Evolutionary conservation across 192 early-diverging fungal genomes (phyloP).

Genomic region (Coemansia biformis): DNA sequence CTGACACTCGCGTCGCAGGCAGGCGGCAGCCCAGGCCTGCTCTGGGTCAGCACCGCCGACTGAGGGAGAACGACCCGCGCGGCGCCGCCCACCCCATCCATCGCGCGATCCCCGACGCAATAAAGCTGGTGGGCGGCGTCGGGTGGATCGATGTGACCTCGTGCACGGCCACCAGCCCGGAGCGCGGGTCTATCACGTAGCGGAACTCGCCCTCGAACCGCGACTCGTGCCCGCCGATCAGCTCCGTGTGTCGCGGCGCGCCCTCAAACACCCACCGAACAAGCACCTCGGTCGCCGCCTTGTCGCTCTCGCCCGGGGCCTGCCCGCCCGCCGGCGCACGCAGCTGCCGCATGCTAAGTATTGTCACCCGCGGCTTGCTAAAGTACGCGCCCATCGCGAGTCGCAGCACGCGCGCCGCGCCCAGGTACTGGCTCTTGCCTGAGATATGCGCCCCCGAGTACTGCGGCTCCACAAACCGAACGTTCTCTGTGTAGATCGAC

Average conservation of each 20-base stretch:
- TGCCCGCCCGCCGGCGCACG: background rate
- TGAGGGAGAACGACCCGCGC: constrained; percentile 29
- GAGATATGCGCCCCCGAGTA: constrained; percentile 31
- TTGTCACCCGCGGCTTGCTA: constrained; percentile 12
- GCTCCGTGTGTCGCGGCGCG: constrained; percentile 24
- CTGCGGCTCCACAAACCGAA: constrained; percentile 25
- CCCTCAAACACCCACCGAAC: constrained; percentile 51
- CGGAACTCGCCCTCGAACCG: constrained; percentile 48
- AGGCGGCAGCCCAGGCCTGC: too few species aligned
- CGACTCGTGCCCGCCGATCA: constrained; percentile 24
- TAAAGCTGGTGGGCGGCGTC: constrained; percentile 27
- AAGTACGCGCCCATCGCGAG: constrained; percentile 40
- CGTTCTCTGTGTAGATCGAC: constrained; percentile 14
- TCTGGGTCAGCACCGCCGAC: constrained; percentile 54
- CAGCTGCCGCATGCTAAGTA: constrained; percentile 23
- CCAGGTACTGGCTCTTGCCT: constrained; percentile 28
- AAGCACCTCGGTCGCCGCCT: constrained; percentile 14
- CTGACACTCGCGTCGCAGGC: too few species aligned
- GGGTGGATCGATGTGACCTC: constrained; percentile 47
- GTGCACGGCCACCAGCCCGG: constrained; percentile 29
- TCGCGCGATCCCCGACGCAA: constrained; percentile 34
- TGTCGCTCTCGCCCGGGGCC: background rate
- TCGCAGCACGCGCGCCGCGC: constrained; percentile 22
- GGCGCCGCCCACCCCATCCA: constrained; percentile 42
- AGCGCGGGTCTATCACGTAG: constrained; percentile 24